Evolutionary conservation across 2,329 filamentous ascomycete species (phyloP).

Genomic region (Phyllosticta citriasiana): DNA sequence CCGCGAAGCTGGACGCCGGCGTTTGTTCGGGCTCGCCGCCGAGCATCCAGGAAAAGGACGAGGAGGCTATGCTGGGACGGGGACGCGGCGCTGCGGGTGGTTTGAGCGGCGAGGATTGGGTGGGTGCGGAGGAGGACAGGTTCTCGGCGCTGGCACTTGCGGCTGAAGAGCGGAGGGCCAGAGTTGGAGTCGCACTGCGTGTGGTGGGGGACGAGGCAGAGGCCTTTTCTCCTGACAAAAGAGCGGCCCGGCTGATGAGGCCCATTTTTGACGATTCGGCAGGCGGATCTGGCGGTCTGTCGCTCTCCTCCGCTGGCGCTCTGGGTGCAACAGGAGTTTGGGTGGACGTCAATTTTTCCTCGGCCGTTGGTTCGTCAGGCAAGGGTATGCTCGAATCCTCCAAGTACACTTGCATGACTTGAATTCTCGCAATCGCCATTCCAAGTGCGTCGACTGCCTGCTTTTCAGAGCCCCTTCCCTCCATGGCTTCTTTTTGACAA

Average conservation of each 20-base stretch:
- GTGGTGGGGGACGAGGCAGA: conserved; percentile 4
- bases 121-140: neutral
- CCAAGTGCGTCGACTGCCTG: conserved; percentile 33
- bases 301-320: neutral
- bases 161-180: neutral
- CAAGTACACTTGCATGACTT: conserved; percentile 42
- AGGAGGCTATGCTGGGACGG: conserved; percentile 59
- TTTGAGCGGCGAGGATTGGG: neutral
- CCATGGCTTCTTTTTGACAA: conserved; percentile 44
- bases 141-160: neutral
- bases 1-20: conserved; percentile 18
- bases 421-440: conserved; percentile 40
- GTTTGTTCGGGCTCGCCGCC: conserved; percentile 20
- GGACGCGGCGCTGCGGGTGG: conserved; percentile 32
- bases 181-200: conserved; percentile 5
- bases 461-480: conserved; percentile 21
- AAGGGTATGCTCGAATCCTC: conserved; percentile 36
- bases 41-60: conserved; percentile 73
- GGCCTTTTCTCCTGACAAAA: conserved; percentile 9
- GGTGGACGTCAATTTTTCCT: conserved; percentile 1
- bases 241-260: conserved; percentile 10
- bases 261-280: neutral
- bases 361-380: conserved; percentile 27
- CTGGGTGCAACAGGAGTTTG: neutral
- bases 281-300: conserved; percentile 13